These are phyloP conservation scores for Colletotrichum plurivorum DNA, from an alignment of 2,329 filamentous ascomycete genomes.

Conservation along the genomic window DNA sequence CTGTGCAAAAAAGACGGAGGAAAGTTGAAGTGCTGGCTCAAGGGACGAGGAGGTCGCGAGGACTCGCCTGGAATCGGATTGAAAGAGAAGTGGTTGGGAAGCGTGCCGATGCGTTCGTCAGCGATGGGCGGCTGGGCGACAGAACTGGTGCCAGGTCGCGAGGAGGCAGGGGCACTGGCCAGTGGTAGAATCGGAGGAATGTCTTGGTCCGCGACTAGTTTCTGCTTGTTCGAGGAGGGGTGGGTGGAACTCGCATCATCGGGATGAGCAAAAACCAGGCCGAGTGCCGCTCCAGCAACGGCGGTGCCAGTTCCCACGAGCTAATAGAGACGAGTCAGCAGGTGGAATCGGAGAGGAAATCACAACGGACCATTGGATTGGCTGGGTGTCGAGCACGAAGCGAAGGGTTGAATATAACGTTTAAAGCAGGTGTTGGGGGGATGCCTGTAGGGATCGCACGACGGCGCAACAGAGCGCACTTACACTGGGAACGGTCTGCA, in stretches of 20 bases:
- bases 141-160: conserved; percentile 61
- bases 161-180: conserved; percentile 47
- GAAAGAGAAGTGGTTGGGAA: conserved; percentile 39
- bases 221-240: conserved; percentile 37
- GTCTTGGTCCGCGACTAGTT: conserved; percentile 49
- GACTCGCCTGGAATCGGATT: conserved; percentile 45
- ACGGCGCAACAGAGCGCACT: conserved; percentile 42
- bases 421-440: conserved; percentile 25
- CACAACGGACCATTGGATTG: conserved; percentile 12
- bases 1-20: conserved; percentile 53
- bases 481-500: conserved; percentile 69
- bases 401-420: neutral
- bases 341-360: conserved; percentile 31
- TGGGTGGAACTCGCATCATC: conserved; percentile 53
- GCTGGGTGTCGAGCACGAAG: conserved; percentile 8
- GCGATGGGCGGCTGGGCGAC: conserved; percentile 50
- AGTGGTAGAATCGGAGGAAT: conserved; percentile 47
- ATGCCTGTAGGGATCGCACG: conserved; percentile 38
- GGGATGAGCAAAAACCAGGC: conserved; percentile 71
- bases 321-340: conserved; percentile 51
- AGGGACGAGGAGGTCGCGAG: conserved; percentile 48
- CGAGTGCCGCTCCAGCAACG: conserved; percentile 71
- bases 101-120: conserved; percentile 43
- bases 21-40: conserved; percentile 55
- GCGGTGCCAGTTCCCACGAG: conserved; percentile 74